Percentiles rank a stretch among this genome's conserved stretches.
These are phyloP conservation scores for Aspergillus tubingensis DNA, from an alignment of 2,329 filamentous ascomycete genomes.

Conservation along the genomic window DNA sequence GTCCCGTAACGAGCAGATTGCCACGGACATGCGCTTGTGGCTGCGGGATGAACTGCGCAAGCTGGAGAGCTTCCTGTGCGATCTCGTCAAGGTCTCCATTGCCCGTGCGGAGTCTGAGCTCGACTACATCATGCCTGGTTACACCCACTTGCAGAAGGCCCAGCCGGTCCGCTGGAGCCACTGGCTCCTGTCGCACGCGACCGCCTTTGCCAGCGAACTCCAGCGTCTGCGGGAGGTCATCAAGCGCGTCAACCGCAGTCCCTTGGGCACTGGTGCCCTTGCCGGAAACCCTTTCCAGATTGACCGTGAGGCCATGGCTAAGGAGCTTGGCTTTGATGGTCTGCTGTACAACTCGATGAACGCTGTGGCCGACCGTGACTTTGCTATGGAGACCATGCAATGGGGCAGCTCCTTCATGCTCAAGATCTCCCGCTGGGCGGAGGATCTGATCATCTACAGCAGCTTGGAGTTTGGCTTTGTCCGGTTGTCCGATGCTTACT, in stretches of 20 bases:
- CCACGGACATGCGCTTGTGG: conserved; percentile 89
- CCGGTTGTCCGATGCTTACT: conserved; percentile 75
- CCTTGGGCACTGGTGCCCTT: conserved; percentile 74
- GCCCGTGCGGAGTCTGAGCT: conserved; percentile 73
- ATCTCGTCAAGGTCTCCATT: conserved; percentile 69
- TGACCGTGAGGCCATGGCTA: conserved; percentile 74
- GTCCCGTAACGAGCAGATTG: conserved; percentile 87
- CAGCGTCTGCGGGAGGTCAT: conserved; percentile 74
- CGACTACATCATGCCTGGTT: conserved; percentile 79
- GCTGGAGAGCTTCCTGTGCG: conserved; percentile 68
- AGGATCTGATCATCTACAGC: conserved; percentile 84
- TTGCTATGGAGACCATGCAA: conserved; percentile 77
- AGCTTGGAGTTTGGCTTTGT: conserved; percentile 76
- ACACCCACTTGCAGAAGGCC: conserved; percentile 83
- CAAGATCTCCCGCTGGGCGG: conserved; percentile 77
- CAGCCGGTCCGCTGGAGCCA: conserved; percentile 80
- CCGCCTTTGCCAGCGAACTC: conserved; percentile 71
- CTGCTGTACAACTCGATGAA: conserved; percentile 76
- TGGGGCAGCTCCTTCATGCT: conserved; percentile 78
- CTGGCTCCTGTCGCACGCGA: conserved; percentile 75
- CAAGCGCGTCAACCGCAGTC: conserved; percentile 69
- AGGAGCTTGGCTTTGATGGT: conserved; percentile 77
- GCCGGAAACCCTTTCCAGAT: conserved; percentile 82
- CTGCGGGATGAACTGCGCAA: conserved; percentile 71
- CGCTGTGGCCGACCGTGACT: conserved; percentile 76